phyloP scores from a whole-genome alignment of 2,329 filamentous ascomycete genomes.

The Sphaerostilbella broomeana region DNA sequence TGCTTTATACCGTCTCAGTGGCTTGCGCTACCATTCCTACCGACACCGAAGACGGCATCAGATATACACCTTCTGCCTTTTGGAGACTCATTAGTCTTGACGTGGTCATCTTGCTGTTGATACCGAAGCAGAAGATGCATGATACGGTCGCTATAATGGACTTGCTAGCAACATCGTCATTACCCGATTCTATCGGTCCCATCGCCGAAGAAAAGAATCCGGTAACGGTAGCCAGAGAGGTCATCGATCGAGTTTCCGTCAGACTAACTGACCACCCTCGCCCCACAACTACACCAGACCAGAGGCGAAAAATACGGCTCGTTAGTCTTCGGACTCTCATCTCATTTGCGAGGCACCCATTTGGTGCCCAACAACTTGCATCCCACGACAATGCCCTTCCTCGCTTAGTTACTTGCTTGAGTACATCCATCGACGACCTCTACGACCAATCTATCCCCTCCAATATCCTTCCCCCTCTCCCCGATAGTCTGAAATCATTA shows the following conservation, averaged over 20 bases:
- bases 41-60: constrained; percentile 24
- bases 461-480: constrained; percentile 30
- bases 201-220: constrained; percentile 43
- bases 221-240: constrained; percentile 35
- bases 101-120: constrained; percentile 61
- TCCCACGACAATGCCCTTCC: constrained; percentile 64
- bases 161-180: constrained; percentile 59
- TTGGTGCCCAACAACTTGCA: constrained; percentile 60
- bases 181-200: constrained; percentile 59
- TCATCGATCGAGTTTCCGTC: constrained; percentile 58
- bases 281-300: constrained; percentile 27
- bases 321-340: constrained; percentile 47
- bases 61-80: constrained; percentile 40
- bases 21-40: constrained; percentile 44
- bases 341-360: constrained; percentile 55
- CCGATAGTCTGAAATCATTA: constrained; percentile 8
- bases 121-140: constrained; percentile 55
- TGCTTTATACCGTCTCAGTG: constrained; percentile 58
- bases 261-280: constrained; percentile 53
- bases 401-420: constrained; percentile 61
- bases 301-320: constrained; percentile 38
- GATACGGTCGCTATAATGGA: constrained; percentile 60
- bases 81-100: constrained; percentile 64
- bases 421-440: constrained; percentile 63
- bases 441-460: constrained; percentile 49